Evolutionary conservation across 164 flowering plant genomes (phyloP).

Genomic region (Nymphaea colorata): DNA sequence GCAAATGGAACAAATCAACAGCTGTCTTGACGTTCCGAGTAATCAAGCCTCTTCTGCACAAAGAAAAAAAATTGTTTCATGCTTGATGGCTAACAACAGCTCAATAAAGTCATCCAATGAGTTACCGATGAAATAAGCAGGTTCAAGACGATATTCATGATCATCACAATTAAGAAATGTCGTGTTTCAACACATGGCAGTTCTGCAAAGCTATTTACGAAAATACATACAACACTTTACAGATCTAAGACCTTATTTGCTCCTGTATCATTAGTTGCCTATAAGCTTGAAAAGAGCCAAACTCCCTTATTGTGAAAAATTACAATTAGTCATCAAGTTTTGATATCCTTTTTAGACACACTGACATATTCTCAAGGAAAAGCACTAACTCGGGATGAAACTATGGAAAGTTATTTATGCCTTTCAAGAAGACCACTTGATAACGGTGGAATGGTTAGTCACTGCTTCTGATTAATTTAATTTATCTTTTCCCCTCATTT

Average conservation of each 20-base stretch:
- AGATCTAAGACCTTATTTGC: neutral
- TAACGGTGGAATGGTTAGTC: too few species aligned
- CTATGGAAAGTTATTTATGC: neutral
- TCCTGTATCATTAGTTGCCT: neutral
- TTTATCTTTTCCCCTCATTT: too few species aligned
- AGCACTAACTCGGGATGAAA: neutral
- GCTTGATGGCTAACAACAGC: neutral
- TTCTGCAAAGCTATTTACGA: too few species aligned
- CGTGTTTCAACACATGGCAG: too few species aligned
- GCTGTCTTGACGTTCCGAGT: slow-evolving; percentile 84
- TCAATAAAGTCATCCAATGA: neutral
- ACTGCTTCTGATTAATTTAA: too few species aligned
- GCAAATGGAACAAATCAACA: slow-evolving; percentile 72
- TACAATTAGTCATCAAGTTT: neutral
- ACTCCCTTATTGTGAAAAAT: neutral
- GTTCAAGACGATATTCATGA: neutral
- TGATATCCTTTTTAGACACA: neutral
- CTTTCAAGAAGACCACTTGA: neutral
- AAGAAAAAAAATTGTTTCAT: slow-evolving; percentile 1
- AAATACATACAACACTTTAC: too few species aligned
- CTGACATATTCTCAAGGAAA: neutral
- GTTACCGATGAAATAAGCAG: neutral
- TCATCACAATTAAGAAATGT: neutral
- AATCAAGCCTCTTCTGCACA: slow-evolving; percentile 74
- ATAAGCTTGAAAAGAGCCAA: neutral